A percentile compares a stretch with the other conserved stretches of the same genome.
phyloP scores from a whole-genome alignment of 192 early-diverging fungal genomes.

The Linnemannia elongata region DNA sequence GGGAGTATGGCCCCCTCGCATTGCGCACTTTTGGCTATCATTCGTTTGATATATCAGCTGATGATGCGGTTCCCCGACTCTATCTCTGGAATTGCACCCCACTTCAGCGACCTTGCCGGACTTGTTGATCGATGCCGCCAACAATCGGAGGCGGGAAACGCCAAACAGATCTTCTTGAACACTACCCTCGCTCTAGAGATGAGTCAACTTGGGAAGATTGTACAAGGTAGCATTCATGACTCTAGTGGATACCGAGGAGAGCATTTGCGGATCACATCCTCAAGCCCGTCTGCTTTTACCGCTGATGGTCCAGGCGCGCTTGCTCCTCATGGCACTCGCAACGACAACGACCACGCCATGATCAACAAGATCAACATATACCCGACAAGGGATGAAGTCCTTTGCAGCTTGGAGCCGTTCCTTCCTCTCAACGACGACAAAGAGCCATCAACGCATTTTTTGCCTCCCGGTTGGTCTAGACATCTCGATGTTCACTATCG shows the following conservation, averaged over 20 bases:
- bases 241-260: no score
- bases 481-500: constrained; percentile 65
- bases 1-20: background rate
- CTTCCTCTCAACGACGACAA: constrained; percentile 56
- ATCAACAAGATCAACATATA: constrained; percentile 55
- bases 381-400: constrained; percentile 62
- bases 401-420: constrained; percentile 26
- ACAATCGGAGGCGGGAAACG: background rate
- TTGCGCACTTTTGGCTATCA: constrained; percentile 45
- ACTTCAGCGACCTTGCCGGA: background rate
- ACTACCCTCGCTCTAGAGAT: background rate
- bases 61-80: constrained; percentile 36
- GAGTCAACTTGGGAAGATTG: background rate
- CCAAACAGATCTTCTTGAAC: background rate
- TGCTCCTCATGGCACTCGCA: constrained; percentile 12
- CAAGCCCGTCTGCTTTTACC: no score
- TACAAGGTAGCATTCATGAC: background rate
- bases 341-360: constrained; percentile 61
- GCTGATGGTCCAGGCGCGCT: background rate
- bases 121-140: background rate
- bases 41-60: constrained; percentile 49
- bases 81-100: background rate
- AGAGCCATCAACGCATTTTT: constrained; percentile 34
- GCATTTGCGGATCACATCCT: background rate
- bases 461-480: constrained; percentile 46